Base-by-base conservation (phyloP, 2,329 filamentous ascomycete species). In the Clonostachys byssicola region DNA sequence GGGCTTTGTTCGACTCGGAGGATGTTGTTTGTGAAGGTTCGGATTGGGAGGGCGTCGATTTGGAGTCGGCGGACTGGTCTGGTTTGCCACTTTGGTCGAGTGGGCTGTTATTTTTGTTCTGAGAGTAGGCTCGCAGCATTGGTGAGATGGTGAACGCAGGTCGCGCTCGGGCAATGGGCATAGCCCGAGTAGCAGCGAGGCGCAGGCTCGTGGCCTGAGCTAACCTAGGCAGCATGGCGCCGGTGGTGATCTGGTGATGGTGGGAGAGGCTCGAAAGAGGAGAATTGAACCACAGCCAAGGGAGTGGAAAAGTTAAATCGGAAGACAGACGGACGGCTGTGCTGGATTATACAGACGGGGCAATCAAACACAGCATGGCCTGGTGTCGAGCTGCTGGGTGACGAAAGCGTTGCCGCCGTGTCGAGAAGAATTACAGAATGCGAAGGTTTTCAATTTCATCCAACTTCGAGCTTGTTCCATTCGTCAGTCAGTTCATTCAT, bases 141-240 rank as follows among this genome's bases (percentile, higher is more conserved):
- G 62, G 60, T 14, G 59, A 60, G 18, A 50, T 41, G 17, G 51
- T 34, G 38, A 52, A 47, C 14, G 54, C 60, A 36, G 51, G 49
- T 52, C 60, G 57, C 17, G 42, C 34, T 14, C 13, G 16, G 9
- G 47, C 16, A 16, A 42, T 16, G 10, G 42, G 43, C 16, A 35
- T 34, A 6, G 40, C 23, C 14, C 47, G 47, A 5, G 47, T n/a
- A 12, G 42, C 42, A 17, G 56, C 54, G 56, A 60, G 55, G 55
- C 60, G 63, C 56, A 66, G 55, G 53, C 62, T 56, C 49, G 63
- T 57, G 48, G 60, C 59, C 51, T 58, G 58, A 53, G 59, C 62
- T 54, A 62, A 53, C 60, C 59, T 54, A 30, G 61, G 64, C 59
- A 73, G 51, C 53, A 80, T 80, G 63, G 60, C 53, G 30, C 23